Conservation (phyloP, 306 rosid genomes). For the Benincasa hispida region DNA sequence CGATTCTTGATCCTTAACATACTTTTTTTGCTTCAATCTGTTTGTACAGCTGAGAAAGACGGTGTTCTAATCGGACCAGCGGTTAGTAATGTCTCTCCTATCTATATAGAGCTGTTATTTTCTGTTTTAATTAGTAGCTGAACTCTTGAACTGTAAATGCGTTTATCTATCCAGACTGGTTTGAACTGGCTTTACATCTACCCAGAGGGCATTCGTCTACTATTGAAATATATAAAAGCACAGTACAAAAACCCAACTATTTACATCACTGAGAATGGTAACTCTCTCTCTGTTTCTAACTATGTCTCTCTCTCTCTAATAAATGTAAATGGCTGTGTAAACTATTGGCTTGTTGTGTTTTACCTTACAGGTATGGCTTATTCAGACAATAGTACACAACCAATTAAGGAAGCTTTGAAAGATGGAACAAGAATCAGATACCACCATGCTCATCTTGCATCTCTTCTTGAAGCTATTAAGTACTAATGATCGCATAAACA, state of each 20-base stretch:
- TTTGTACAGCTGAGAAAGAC: slow-evolving; percentile 17
- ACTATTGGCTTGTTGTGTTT: background rate
- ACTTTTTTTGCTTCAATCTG: background rate
- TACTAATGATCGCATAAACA: background rate
- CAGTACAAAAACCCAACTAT: slow-evolving; percentile 1
- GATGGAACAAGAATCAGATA: slow-evolving; percentile 18
- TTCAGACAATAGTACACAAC: slow-evolving; percentile 2
- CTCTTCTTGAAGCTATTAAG: slow-evolving; percentile 17
- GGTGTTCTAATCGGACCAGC: slow-evolving; percentile 21
- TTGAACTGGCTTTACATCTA: slow-evolving; percentile 8
- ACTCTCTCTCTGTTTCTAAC: background rate
- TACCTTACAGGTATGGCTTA: slow-evolving; percentile 1
- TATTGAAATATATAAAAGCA: background rate
- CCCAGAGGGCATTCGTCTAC: slow-evolving; percentile 1
- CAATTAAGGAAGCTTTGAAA: slow-evolving; percentile 16
- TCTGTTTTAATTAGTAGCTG: background rate
- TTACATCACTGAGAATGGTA: slow-evolving; percentile 10
- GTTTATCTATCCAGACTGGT: background rate
- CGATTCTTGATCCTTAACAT: background rate
- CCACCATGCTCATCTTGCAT: slow-evolving; percentile 11
- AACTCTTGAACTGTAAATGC: background rate
- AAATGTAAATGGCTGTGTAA: background rate
- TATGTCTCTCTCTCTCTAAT: background rate
- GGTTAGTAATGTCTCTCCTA: slow-evolving; percentile 4
- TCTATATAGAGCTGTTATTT: background rate